Conservation (phyloP, 305 asterid species). For the Striga hermonthica region DNA sequence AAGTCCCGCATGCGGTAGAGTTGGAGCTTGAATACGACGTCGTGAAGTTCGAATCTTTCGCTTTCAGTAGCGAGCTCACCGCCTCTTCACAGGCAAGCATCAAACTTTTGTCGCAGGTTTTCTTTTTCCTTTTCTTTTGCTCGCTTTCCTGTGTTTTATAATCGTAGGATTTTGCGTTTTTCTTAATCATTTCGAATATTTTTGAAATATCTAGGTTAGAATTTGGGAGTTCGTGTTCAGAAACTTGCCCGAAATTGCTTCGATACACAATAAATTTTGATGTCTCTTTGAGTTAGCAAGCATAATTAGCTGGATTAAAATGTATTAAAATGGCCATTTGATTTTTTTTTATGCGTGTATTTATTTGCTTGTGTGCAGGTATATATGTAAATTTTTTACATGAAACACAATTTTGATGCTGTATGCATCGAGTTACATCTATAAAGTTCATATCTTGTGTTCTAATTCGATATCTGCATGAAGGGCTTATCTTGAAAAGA, state of each 20-base stretch:
- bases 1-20: background rate
- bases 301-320: background rate
- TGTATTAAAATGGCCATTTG: background rate
- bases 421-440: background rate
- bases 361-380: too few relatives aligned
- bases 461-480: slow-evolving; percentile 8
- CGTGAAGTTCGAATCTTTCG: background rate
- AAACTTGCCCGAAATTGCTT: background rate
- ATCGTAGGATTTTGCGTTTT: background rate
- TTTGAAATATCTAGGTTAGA: background rate
- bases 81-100: background rate
- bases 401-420: background rate
- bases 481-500: background rate
- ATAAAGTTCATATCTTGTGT: too few relatives aligned
- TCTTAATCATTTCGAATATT: background rate
- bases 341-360: slow-evolving; percentile 5
- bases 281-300: background rate
- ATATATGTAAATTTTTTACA: too few relatives aligned
- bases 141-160: background rate
- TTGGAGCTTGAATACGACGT: background rate
- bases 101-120: slow-evolving; percentile 2
- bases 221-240: background rate
- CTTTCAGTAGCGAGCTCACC: background rate
- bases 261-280: background rate
- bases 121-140: background rate